Base-by-base conservation (phyloP, 2,329 filamentous ascomycete genomes). In the Hypoxylon sp. region DNA sequence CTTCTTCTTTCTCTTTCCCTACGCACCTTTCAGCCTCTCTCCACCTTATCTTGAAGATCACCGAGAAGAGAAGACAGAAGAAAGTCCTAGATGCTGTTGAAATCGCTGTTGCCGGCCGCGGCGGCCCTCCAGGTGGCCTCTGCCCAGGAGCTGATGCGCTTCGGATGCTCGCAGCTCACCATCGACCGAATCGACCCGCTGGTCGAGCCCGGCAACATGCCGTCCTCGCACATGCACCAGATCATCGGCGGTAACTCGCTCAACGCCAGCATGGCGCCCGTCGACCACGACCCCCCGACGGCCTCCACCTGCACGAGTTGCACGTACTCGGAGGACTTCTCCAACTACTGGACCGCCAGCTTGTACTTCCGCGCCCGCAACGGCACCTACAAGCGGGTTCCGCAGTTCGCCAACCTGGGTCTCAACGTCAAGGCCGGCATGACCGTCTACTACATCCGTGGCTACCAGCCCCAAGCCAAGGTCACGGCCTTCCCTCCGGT, bases 71-170 rank as follows among this genome's bases (percentile, higher is more conserved):
- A 37, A 49, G 35, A 20, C 50, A 48, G 15, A 54, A 63, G 41
- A 43, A 7, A 68, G n/a, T n/a, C n/a, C n/a, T n/a, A 57, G 26
- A 73, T 73, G 72, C 56, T 66, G 55, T 51, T 69, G 48, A 73
- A 72, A 64, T 55, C 64, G 29, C 60, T 72, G 26, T 51, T 70
- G 42, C 63, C 67, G 38, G 69, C 67, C 1, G 62, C 67, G 57
- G 69, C 68, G 62, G 69, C 62, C 17, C 20, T 66, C 55, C 67
- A 67, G 55, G 57, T 68, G 46, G 63, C 56, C 40, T 60, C 69
- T 24, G 72, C 71, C 15, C 72, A 73, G 60, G 71, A 73, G 62
- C 68, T 74, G 64, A 74, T 74, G 69, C 72, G 72, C 35, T 74
- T 73, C 51, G 71, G 70, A 26, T 74, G 72, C 67, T 73, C 71